Percentiles rank a stretch among this genome's conserved stretches.
Evolutionary conservation across 306 rosid species (phyloP).

Genomic region (Prunus mume): DNA sequence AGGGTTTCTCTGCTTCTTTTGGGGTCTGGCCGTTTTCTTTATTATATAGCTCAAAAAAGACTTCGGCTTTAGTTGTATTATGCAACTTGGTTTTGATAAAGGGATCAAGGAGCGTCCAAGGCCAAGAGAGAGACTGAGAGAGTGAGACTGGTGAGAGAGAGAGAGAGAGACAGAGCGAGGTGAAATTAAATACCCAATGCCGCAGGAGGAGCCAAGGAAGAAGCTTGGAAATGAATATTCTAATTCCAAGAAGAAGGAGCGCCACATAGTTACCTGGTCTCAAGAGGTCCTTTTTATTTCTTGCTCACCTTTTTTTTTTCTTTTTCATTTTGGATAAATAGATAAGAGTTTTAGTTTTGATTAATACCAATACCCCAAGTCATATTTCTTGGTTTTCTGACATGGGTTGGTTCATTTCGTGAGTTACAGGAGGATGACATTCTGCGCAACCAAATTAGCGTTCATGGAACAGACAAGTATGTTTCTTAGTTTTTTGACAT

Average conservation of each 20-base stretch:
- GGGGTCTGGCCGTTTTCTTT: constrained; percentile 7
- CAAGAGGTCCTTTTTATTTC: constrained; percentile 60
- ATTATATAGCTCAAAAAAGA: constrained; percentile 36
- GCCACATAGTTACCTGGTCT: constrained; percentile 95
- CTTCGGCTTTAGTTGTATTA: constrained; percentile 62
- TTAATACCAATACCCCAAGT: neutral
- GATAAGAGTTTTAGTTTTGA: neutral
- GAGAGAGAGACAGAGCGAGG: constrained; percentile 5
- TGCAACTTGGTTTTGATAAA: constrained; percentile 66
- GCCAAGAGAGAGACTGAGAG: constrained; percentile 30
- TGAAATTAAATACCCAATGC: constrained; percentile 48
- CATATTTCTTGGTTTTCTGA: constrained; percentile 22
- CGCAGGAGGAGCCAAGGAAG: constrained; percentile 55
- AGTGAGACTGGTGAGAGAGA: neutral
- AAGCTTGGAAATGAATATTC: constrained; percentile 59
- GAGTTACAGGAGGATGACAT: constrained; percentile 95
- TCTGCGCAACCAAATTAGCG: constrained; percentile 70
- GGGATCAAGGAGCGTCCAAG: constrained; percentile 66
- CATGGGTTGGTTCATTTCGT: constrained; percentile 18
- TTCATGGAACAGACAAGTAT: constrained; percentile 95
- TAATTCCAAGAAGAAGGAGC: constrained; percentile 97
- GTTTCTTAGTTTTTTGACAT: constrained; percentile 7
- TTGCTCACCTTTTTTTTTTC: neutral
- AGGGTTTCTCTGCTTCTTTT: constrained; percentile 28
- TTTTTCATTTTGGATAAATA: neutral